Conservation (phyloP, 768 basidiomycete species). For the Mycena olivaceomarginata region DNA sequence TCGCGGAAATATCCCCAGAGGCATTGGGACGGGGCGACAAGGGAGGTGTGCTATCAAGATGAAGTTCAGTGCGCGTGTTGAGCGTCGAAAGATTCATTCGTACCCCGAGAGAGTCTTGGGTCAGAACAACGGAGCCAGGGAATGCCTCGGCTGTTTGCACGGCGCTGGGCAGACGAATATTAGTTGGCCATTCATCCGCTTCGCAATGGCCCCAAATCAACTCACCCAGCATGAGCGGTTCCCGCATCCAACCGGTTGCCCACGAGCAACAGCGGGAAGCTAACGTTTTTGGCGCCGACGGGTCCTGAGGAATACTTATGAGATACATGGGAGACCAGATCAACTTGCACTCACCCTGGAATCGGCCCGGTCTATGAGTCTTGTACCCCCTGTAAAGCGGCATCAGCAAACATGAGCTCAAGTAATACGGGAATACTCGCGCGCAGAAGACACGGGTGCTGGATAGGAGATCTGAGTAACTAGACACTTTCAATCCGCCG, state of each 20-base stretch:
- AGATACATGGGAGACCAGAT: neutral
- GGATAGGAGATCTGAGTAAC: conserved; percentile 39
- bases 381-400: neutral
- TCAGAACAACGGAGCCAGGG: conserved; percentile 20
- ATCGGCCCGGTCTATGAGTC: neutral
- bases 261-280: neutral
- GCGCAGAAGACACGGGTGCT: conserved; percentile 26
- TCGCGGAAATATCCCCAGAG: neutral
- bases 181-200: neutral
- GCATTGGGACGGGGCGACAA: conserved; percentile 12
- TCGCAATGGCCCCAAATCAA: neutral
- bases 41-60: conserved; percentile 13
- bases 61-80: neutral
- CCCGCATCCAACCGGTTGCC: conserved; percentile 1
- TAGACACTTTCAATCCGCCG: conserved; percentile 26
- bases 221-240: conserved; percentile 1
- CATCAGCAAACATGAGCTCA: neutral
- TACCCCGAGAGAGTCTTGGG: conserved; percentile 14
- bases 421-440: conserved; percentile 4
- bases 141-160: neutral
- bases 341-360: neutral
- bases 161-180: neutral
- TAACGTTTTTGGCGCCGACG: neutral
- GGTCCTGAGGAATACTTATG: neutral
- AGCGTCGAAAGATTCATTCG: neutral